phyloP scores from a whole-genome alignment of 805 yeast species.

The Lipomyces chichibuensis region DNA sequence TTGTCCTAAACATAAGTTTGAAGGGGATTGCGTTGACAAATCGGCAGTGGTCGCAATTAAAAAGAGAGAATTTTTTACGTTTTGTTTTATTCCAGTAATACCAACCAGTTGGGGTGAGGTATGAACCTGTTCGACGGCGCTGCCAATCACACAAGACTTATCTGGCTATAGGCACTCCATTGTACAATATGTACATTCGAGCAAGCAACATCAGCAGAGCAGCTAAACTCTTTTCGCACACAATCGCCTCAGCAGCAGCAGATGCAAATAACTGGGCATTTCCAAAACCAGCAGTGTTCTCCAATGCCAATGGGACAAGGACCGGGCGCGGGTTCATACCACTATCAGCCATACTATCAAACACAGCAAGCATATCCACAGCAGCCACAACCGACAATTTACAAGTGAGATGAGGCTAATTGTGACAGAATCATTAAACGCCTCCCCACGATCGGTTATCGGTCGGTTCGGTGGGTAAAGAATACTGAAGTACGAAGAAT shows the following conservation, averaged over 20 bases:
- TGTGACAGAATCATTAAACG: not conserved
- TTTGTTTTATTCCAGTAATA: constrained; percentile 42
- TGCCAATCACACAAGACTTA: not conserved
- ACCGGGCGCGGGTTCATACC: constrained; percentile 20
- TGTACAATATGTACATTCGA: constrained; percentile 28
- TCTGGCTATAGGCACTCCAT: constrained; percentile 13
- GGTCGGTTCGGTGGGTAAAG: not conserved
- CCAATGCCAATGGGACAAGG: constrained; percentile 14
- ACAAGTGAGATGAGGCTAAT: not conserved
- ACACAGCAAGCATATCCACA: constrained; percentile 4
- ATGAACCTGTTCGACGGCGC: not conserved
- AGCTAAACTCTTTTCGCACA: constrained; percentile 14
- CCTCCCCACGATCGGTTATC: not conserved
- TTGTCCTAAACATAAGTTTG: constrained; percentile 29
- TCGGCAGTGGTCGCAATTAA: constrained; percentile 29
- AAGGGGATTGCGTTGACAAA: not conserved
- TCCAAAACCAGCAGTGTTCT: constrained; percentile 15
- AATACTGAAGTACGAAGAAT: not conserved
- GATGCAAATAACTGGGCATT: constrained; percentile 5
- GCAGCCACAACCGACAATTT: not conserved
- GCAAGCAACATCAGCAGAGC: constrained; percentile 6
- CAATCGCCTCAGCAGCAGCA: constrained; percentile 10
- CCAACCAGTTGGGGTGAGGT: constrained; percentile 40
- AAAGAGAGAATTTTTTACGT: constrained; percentile 42
- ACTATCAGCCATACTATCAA: constrained; percentile 15